A percentile compares a stretch with the other conserved stretches of the same genome.
Conservation (phyloP, 257 asterid genomes). For the Euphrasia confusa region DNA sequence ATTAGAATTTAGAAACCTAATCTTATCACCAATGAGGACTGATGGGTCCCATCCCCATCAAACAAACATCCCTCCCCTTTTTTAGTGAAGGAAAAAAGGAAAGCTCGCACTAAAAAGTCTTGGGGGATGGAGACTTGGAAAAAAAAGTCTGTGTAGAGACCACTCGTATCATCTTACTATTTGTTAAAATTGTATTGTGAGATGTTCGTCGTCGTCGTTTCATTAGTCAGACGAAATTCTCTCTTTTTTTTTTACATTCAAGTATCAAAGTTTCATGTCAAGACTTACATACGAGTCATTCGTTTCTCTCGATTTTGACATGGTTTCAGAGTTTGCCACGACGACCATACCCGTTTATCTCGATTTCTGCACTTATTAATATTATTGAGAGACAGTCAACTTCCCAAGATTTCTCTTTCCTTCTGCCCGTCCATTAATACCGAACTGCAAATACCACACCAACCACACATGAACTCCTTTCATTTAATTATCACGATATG, state of each 20-base stretch:
- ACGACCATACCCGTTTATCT: neutral
- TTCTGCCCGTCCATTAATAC: neutral
- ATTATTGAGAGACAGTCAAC: neutral
- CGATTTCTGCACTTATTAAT: neutral
- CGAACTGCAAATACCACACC: neutral
- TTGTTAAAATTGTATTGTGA: neutral
- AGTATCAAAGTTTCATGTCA: too few species aligned
- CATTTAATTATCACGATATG: neutral
- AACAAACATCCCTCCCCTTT: neutral
- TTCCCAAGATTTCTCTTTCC: neutral
- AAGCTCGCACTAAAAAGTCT: neutral
- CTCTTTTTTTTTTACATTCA: too few species aligned
- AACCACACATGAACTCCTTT: neutral
- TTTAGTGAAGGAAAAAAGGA: neutral
- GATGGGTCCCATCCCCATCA: neutral
- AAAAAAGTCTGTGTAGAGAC: neutral
- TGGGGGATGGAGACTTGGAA: neutral
- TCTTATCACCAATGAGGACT: too few species aligned
- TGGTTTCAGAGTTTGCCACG: too few species aligned
- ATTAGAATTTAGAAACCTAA: neutral
- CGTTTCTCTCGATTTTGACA: too few species aligned
- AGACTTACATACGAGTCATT: too few species aligned
- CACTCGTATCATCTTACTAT: neutral
- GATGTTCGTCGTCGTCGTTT: too few species aligned
- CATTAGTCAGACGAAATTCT: too few species aligned